phyloP scores from a whole-genome alignment of 116 monocot species.

The Iris pallida region DNA sequence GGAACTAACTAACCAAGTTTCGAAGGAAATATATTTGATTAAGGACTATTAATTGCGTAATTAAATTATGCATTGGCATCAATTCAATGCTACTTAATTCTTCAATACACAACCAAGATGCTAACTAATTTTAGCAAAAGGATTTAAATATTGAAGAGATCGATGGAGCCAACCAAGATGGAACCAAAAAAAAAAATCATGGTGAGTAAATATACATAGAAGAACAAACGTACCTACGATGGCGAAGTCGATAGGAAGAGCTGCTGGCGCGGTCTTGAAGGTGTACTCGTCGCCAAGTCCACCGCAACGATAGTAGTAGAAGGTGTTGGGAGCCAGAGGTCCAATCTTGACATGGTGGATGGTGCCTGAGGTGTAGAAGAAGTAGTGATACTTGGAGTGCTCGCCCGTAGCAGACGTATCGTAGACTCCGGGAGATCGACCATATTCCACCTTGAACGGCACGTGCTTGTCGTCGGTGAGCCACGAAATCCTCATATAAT shows the following conservation, averaged over 20 bases:
- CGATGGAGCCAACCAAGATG: slow-evolving; percentile 19
- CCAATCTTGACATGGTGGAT: slow-evolving; percentile 77
- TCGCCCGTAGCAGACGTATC: slow-evolving; percentile 39
- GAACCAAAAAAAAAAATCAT: too few species aligned
- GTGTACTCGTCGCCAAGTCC: slow-evolving; percentile 27
- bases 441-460: slow-evolving; percentile 60
- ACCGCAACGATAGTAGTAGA: slow-evolving; percentile 67
- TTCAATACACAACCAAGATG: too few species aligned
- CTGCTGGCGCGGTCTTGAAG: slow-evolving; percentile 61
- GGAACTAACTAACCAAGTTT: too few species aligned
- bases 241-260: slow-evolving; percentile 47
- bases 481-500: slow-evolving; percentile 64
- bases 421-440: slow-evolving; percentile 31
- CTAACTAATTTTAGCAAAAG: too few species aligned
- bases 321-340: slow-evolving; percentile 42
- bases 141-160: too few species aligned
- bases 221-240: slow-evolving; percentile 21
- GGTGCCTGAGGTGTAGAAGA: slow-evolving; percentile 58
- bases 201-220: too few species aligned
- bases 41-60: too few species aligned
- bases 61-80: too few species aligned
- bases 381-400: slow-evolving; percentile 42
- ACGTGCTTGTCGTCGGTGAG: slow-evolving; percentile 46
- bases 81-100: too few species aligned
- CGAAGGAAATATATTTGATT: too few species aligned